Evolutionary conservation across 2,329 filamentous ascomycete genomes (phyloP).

Genomic region (Fusarium udum): DNA sequence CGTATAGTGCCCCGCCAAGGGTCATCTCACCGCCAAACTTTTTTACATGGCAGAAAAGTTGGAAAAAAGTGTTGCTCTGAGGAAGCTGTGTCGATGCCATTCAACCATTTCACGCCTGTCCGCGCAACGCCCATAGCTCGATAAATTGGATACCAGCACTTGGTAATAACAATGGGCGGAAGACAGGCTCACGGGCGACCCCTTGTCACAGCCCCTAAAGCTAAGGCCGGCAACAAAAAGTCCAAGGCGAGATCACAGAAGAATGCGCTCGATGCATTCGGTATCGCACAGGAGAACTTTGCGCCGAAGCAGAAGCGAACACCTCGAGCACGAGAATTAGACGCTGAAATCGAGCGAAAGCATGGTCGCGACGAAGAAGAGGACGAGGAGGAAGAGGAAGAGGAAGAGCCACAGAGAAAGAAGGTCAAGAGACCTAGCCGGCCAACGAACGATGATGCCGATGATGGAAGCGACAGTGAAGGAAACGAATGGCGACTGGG

Average conservation of each 20-base stretch:
- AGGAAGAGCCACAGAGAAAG: conserved; percentile 53
- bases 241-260: conserved; percentile 60
- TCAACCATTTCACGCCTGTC: conserved; percentile 21
- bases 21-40: conserved; percentile 41
- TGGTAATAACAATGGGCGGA: conserved; percentile 60
- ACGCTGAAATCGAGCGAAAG: conserved; percentile 57
- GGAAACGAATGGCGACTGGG: conserved; percentile 88
- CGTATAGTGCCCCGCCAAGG: conserved; percentile 39
- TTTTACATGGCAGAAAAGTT: conserved; percentile 43
- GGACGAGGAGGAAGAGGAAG: conserved; percentile 61
- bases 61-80: conserved; percentile 30
- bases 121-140: conserved; percentile 19
- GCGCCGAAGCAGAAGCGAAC: conserved; percentile 58
- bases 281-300: conserved; percentile 64
- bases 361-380: conserved; percentile 57
- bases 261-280: conserved; percentile 66
- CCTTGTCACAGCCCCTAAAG: conserved; percentile 53
- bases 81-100: background rate
- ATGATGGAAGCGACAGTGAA: conserved; percentile 84
- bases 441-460: conserved; percentile 60
- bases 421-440: conserved; percentile 54
- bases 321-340: conserved; percentile 61
- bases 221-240: conserved; percentile 48
- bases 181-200: conserved; percentile 67
- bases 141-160: background rate